Conservation (phyloP, 495 filamentous ascomycete species). For the Platismatia glauca region DNA sequence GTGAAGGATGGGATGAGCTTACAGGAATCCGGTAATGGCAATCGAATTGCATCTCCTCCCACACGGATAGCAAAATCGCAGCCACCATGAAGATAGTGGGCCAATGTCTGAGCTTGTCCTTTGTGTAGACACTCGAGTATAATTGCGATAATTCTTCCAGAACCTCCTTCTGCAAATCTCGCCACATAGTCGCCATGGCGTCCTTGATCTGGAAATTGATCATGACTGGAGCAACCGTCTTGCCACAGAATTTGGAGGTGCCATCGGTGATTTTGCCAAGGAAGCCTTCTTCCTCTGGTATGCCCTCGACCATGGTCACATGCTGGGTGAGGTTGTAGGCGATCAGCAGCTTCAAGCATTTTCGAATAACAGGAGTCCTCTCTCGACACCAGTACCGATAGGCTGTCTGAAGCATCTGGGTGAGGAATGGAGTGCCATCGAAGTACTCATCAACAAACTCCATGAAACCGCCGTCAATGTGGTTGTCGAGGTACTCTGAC, state of each 20-base stretch:
- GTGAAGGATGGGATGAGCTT: slow-evolving; percentile 20
- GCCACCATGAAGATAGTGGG: slow-evolving; percentile 94
- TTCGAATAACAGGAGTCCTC: slow-evolving; percentile 74
- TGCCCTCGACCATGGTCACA: slow-evolving; percentile 83
- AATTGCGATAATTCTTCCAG: slow-evolving; percentile 81
- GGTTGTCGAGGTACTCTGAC: slow-evolving; percentile 82
- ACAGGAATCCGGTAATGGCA: slow-evolving; percentile 79
- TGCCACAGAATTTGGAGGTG: slow-evolving; percentile 71
- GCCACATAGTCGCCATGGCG: slow-evolving; percentile 91
- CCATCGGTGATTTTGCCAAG: slow-evolving; percentile 71
- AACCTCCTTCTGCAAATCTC: slow-evolving; percentile 87
- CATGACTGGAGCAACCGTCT: slow-evolving; percentile 87
- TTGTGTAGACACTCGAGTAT: slow-evolving; percentile 88
- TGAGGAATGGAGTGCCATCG: slow-evolving; percentile 84
- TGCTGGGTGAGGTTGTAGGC: slow-evolving; percentile 89
- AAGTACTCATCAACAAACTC: slow-evolving; percentile 90
- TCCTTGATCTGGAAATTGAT: slow-evolving; percentile 98
- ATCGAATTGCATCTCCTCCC: slow-evolving; percentile 97
- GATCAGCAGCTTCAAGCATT: slow-evolving; percentile 81
- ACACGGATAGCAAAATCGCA: slow-evolving; percentile 79
- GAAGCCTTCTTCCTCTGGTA: slow-evolving; percentile 68
- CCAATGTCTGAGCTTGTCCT: slow-evolving; percentile 93
- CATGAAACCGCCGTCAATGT: slow-evolving; percentile 69
- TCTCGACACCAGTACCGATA: slow-evolving; percentile 81
- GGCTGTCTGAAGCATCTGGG: slow-evolving; percentile 87